Evolutionary conservation across 1,284 basidiomycete genomes (phyloP).

Genomic region (Ustilago tritici): DNA sequence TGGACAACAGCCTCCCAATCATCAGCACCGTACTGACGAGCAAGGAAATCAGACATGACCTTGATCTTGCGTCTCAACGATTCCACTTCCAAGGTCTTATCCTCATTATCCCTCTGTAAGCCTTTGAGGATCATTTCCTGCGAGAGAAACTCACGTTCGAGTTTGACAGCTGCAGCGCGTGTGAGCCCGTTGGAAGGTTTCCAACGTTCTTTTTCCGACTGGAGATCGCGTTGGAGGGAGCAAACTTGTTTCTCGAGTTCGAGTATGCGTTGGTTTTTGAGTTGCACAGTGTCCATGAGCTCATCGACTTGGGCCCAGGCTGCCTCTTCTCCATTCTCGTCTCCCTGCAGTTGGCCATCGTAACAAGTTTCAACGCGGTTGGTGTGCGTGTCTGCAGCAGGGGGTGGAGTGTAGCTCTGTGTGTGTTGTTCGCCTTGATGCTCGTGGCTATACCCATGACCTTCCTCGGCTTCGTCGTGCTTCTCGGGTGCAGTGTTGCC

Average conservation of each 20-base stretch:
- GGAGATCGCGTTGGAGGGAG: constrained; percentile 36
- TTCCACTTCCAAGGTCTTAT: constrained; percentile 62
- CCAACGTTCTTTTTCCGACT: constrained; percentile 34
- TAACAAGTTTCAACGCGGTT: not conserved
- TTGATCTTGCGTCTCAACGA: constrained; percentile 48
- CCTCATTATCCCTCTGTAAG: constrained; percentile 61
- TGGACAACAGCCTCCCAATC: constrained; percentile 57
- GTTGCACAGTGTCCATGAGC: constrained; percentile 48
- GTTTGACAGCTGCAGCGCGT: constrained; percentile 48
- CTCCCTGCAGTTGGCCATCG: constrained; percentile 9
- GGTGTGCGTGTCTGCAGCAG: not conserved
- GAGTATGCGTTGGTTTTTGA: constrained; percentile 48
- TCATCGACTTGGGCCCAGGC: constrained; percentile 49
- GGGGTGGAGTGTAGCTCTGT: constrained; percentile 5
- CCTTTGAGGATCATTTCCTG: constrained; percentile 65
- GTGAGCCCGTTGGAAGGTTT: constrained; percentile 46
- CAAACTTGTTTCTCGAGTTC: constrained; percentile 47
- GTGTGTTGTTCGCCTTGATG: not conserved
- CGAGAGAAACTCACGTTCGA: constrained; percentile 59
- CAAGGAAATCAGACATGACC: constrained; percentile 56
- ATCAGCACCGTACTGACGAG: constrained; percentile 49
- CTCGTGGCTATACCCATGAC: constrained; percentile 8
- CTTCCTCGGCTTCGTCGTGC: constrained; percentile 31
- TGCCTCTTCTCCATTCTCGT: constrained; percentile 45
- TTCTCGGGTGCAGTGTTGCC: constrained; percentile 14